phyloP scores from a whole-genome alignment of 2,329 filamentous ascomycete genomes.

The Aspergillus tamarii region DNA sequence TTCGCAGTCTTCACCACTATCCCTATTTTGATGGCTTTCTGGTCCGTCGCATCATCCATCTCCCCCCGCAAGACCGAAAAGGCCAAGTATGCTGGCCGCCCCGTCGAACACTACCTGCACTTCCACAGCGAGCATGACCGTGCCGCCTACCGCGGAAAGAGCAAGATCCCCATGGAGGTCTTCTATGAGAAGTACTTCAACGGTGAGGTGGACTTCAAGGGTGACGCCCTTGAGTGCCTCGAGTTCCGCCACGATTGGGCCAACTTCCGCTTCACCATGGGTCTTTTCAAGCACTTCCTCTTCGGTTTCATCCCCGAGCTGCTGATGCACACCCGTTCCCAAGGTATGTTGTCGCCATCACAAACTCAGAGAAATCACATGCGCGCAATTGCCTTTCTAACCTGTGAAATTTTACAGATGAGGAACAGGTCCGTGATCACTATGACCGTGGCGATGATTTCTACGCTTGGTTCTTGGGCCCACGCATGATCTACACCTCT shows the following conservation, averaged over 20 bases:
- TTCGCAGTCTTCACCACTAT: constrained; percentile 77
- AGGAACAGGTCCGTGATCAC: constrained; percentile 96
- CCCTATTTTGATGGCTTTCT: constrained; percentile 80
- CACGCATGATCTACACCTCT: constrained; percentile 98
- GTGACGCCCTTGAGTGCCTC: constrained; percentile 82
- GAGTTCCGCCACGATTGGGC: constrained; percentile 98
- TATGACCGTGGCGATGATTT: constrained; percentile 98
- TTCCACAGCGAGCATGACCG: constrained; percentile 52
- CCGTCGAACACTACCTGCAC: constrained; percentile 80
- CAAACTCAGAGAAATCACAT: background rate
- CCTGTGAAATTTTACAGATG: constrained; percentile 59
- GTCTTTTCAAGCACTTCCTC: constrained; percentile 85
- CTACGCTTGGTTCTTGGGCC: constrained; percentile 97
- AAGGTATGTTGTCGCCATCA: constrained; percentile 57
- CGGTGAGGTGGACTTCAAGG: constrained; percentile 92
- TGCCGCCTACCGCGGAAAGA: constrained; percentile 52
- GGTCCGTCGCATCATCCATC: constrained; percentile 76
- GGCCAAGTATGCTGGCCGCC: constrained; percentile 79
- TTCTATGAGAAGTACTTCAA: constrained; percentile 99
- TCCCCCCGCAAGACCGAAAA: constrained; percentile 93
- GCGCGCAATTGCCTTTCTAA: background rate
- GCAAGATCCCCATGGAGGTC: constrained; percentile 66
- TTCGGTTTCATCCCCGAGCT: constrained; percentile 86
- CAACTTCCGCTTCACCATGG: constrained; percentile 85
- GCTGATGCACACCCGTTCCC: constrained; percentile 87